A percentile compares a stretch with the other conserved stretches of the same genome.
Evolutionary conservation across 2,329 filamentous ascomycete genomes (phyloP).

Genomic region (Exophiala aquamarina): DNA sequence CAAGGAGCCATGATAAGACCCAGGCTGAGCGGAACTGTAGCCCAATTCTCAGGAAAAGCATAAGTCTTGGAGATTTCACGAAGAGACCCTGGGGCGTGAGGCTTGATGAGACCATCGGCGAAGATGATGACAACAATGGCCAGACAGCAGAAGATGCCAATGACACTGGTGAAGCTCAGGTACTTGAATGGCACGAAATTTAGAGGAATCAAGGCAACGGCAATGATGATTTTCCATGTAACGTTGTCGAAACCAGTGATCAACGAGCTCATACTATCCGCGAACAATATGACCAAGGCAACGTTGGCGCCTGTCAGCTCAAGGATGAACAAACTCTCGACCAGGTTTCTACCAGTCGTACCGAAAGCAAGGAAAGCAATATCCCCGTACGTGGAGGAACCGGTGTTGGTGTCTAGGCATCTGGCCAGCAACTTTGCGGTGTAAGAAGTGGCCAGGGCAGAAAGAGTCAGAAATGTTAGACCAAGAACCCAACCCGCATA

Average conservation of each 20-base stretch:
- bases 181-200: constrained; percentile 81
- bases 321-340: constrained; percentile 81
- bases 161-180: constrained; percentile 84
- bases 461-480: constrained; percentile 69
- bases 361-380: constrained; percentile 90
- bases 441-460: constrained; percentile 76
- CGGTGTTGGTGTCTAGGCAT: constrained; percentile 82
- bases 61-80: constrained; percentile 76
- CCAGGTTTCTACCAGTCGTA: constrained; percentile 73
- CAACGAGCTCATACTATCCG: constrained; percentile 79
- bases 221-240: constrained; percentile 83
- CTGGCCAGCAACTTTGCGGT: constrained; percentile 82
- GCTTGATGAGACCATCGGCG: constrained; percentile 82
- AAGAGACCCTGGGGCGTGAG: constrained; percentile 75
- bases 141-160: constrained; percentile 89
- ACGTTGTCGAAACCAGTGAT: constrained; percentile 69
- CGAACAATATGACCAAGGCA: constrained; percentile 87
- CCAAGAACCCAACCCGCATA: constrained; percentile 89
- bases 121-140: constrained; percentile 83
- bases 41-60: constrained; percentile 82
- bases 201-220: constrained; percentile 73
- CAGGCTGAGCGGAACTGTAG: constrained; percentile 81
- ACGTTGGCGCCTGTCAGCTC: constrained; percentile 88
- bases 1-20: constrained; percentile 84
- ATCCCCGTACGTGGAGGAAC: constrained; percentile 90